A percentile compares a stretch with the other conserved stretches of the same genome.
Evolutionary conservation across 352 stramenopile species (phyloP).

Genomic region (Globisporangium echinulatum): DNA sequence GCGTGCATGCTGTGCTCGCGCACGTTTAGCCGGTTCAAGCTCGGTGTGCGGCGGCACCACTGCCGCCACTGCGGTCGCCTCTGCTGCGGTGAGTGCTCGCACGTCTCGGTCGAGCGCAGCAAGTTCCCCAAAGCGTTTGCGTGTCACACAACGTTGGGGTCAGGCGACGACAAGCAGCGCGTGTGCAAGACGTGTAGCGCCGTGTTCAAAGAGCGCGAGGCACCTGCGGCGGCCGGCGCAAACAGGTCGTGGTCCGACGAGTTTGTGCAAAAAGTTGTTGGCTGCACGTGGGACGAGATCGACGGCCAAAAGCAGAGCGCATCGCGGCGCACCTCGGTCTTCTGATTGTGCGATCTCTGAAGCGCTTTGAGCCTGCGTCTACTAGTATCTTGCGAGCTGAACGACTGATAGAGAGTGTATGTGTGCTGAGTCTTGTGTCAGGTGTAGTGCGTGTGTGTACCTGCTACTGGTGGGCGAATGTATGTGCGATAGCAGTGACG

Average conservation of each 20-base stretch:
- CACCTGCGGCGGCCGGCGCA: conserved; percentile 17
- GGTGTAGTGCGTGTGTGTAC: no score
- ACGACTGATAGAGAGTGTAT: no score
- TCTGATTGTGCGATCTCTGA: no score
- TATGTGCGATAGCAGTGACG: no score
- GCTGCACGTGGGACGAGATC: conserved; percentile 60
- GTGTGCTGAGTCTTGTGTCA: no score
- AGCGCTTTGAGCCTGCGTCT: background rate
- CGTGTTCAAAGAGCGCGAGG: conserved; percentile 68
- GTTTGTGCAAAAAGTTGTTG: conserved; percentile 58
- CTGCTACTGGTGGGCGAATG: no score
- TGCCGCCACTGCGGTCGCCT: conserved; percentile 81
- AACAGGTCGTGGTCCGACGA: conserved; percentile 29
- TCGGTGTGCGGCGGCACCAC: conserved; percentile 76
- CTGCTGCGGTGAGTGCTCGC: conserved; percentile 71
- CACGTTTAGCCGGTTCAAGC: conserved; percentile 52
- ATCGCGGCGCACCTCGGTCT: conserved; percentile 11
- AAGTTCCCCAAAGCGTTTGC: conserved; percentile 66
- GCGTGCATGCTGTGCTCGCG: conserved; percentile 79
- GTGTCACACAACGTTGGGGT: conserved; percentile 28
- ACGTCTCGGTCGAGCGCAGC: conserved; percentile 62
- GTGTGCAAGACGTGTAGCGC: conserved; percentile 71
- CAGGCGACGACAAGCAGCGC: conserved; percentile 46
- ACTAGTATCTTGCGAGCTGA: no score
- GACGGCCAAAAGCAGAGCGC: conserved; percentile 26